Evolutionary conservation across 345 rosid species (phyloP).

Genomic region (Ricinus communis): DNA sequence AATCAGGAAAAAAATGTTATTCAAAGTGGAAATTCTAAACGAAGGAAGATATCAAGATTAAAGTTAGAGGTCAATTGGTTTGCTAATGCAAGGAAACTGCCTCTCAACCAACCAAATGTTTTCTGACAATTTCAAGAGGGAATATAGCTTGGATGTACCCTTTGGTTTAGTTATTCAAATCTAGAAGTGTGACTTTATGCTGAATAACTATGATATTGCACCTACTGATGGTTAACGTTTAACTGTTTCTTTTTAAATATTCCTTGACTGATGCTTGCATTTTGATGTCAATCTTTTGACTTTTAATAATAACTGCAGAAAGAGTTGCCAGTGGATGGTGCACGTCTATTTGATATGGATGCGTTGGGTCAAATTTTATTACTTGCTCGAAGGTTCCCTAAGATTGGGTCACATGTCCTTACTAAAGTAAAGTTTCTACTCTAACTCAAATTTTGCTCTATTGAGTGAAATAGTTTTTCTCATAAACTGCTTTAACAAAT

Average conservation of each 20-base stretch:
- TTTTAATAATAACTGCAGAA: constrained; percentile 34
- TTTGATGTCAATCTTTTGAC: not conserved
- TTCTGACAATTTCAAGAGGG: not conserved
- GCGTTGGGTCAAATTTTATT: constrained; percentile 48
- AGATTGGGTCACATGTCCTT: constrained; percentile 55
- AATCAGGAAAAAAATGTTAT: not conserved
- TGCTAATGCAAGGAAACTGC: not conserved
- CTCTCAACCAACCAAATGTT: not conserved
- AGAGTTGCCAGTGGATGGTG: constrained; percentile 61
- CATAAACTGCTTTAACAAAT: not conserved
- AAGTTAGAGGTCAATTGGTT: not conserved
- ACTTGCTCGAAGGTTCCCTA: constrained; percentile 59
- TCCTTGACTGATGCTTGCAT: not conserved
- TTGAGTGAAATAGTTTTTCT: not conserved
- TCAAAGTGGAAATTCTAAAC: not conserved
- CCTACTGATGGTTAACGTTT: not conserved
- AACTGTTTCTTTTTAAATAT: not conserved
- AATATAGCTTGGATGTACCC: not conserved
- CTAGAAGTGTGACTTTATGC: not conserved
- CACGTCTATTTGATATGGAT: constrained; percentile 77
- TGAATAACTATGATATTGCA: not conserved
- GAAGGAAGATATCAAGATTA: too few relatives aligned
- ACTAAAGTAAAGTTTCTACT: constrained; percentile 57
- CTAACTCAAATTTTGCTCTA: not conserved
- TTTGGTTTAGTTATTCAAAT: not conserved